Evolutionary conservation across 2,329 filamentous ascomycete species (phyloP).

Genomic region (Sarocladium kiliense): DNA sequence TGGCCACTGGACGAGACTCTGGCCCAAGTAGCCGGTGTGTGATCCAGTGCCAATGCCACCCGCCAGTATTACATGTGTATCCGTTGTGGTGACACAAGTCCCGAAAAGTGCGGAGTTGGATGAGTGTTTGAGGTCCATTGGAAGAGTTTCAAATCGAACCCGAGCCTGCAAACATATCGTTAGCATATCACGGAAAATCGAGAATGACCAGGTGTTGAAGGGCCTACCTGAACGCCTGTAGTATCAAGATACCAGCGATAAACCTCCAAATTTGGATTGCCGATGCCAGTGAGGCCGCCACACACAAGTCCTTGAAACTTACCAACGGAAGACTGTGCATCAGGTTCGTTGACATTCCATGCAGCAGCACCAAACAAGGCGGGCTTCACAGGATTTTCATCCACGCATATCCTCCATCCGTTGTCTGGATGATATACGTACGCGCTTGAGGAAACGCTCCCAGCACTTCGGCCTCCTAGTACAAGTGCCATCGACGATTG

Average conservation of each 20-base stretch:
- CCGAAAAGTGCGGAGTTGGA: conserved; percentile 25
- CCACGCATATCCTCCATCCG: conserved; percentile 42
- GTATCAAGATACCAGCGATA: conserved; percentile 58
- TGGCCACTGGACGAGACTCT: not conserved
- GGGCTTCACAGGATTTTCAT: conserved; percentile 27
- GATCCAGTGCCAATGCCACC: conserved; percentile 26
- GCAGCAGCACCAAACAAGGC: conserved; percentile 40
- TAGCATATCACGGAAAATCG: not conserved
- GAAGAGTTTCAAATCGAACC: conserved; percentile 26
- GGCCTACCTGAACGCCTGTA: conserved; percentile 28
- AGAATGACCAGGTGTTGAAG: not conserved
- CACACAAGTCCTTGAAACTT: conserved; percentile 56
- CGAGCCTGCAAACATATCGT: conserved; percentile 15
- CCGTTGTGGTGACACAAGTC: conserved; percentile 20
- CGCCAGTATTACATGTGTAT: conserved; percentile 20
- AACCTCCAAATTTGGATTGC: conserved; percentile 55
- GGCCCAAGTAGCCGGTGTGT: conserved; percentile 10
- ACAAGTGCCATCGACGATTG: conserved; percentile 49
- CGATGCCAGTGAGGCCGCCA: conserved; percentile 66
- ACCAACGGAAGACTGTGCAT: conserved; percentile 17
- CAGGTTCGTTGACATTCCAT: conserved; percentile 18
- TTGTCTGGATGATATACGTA: conserved; percentile 44
- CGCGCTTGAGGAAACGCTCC: conserved; percentile 43
- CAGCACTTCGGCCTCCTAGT: conserved; percentile 55
- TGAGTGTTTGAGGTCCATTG: not conserved